A percentile compares a stretch with the other conserved stretches of the same genome.
These are phyloP conservation scores for Phytophthora tubulina DNA, from an alignment of 352 stramenopile genomes.

Conservation along the genomic window DNA sequence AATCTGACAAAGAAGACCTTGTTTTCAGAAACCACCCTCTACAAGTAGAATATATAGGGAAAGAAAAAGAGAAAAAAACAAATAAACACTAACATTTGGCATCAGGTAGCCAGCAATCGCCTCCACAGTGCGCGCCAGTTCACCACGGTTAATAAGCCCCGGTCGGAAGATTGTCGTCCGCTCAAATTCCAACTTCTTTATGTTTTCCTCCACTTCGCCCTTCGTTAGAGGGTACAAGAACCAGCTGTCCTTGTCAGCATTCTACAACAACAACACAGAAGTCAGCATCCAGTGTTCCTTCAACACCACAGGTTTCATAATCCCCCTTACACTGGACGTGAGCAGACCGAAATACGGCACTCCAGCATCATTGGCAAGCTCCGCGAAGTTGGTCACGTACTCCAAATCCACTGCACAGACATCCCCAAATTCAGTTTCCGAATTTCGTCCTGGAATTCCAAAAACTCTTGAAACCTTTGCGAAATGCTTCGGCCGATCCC, in stretches of 20 bases:
- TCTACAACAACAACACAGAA: conserved; percentile 31
- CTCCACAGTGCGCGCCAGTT: conserved; percentile 61
- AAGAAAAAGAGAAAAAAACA: not conserved
- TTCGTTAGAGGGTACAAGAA: conserved; percentile 82
- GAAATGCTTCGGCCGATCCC: conserved; percentile 67
- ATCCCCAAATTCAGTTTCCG: conserved; percentile 9
- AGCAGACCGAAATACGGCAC: conserved; percentile 74
- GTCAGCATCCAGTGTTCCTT: not conserved
- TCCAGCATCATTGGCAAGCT: conserved; percentile 51
- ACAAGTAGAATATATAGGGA: too few relatives aligned
- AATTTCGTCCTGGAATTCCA: not conserved
- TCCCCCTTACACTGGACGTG: conserved; percentile 52
- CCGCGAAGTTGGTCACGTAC: conserved; percentile 63
- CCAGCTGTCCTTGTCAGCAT: conserved; percentile 75
- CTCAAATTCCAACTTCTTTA: conserved; percentile 59
- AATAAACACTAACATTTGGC: conserved; percentile 45
- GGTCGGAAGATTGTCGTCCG: conserved; percentile 71
- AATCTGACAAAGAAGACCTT: conserved; percentile 42
- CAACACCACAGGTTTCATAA: not conserved
- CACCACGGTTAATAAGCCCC: conserved; percentile 62
- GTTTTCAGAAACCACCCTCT: not conserved
- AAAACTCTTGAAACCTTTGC: conserved; percentile 47
- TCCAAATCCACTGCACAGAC: conserved; percentile 65
- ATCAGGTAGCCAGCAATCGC: conserved; percentile 56
- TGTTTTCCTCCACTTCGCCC: conserved; percentile 68